A percentile compares a stretch with the other conserved stretches of the same genome.
Conservation (phyloP, 2,329 filamentous ascomycete genomes). For the Rutstroemia sp. region DNA sequence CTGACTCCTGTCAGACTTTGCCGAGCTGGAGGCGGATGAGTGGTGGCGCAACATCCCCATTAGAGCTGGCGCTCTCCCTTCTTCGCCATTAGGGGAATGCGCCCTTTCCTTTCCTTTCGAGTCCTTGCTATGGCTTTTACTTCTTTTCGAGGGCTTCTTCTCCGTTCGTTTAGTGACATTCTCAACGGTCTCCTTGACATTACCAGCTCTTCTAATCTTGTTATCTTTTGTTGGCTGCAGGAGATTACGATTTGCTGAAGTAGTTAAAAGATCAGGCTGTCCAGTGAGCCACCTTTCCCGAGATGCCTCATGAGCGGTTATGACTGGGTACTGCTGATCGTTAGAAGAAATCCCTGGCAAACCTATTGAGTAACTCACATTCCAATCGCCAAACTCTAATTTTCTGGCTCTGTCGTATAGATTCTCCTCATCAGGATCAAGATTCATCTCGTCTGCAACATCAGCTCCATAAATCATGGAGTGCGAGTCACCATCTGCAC, state of each 20-base stretch:
- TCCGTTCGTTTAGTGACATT: conserved; percentile 29
- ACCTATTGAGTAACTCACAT: conserved; percentile 51
- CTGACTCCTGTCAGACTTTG: conserved; percentile 51
- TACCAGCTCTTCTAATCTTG: conserved; percentile 30
- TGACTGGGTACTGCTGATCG: conserved; percentile 71
- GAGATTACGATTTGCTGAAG: conserved; percentile 46
- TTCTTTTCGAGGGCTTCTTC: conserved; percentile 19
- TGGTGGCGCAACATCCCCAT: conserved; percentile 36
- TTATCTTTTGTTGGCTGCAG: conserved; percentile 42
- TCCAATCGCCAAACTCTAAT: conserved; percentile 85
- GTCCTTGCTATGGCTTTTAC: conserved; percentile 17
- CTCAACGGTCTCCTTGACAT: conserved; percentile 32
- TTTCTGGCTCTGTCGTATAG: conserved; percentile 64
- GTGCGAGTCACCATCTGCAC: conserved; percentile 29
- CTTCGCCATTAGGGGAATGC: conserved; percentile 19
- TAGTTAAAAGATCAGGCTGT: conserved; percentile 44
- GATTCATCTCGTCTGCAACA: conserved; percentile 33
- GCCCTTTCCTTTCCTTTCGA: conserved; percentile 26
- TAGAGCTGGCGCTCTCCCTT: conserved; percentile 27
- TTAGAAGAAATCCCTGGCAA: neutral
- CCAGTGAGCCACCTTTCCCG: conserved; percentile 56
- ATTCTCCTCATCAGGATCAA: conserved; percentile 65
- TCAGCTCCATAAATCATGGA: conserved; percentile 36
- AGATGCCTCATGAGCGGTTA: conserved; percentile 72
- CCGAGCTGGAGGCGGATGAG: conserved; percentile 40